Base-by-base conservation (phyloP, 1,139 yeast species). In the Zygosaccharomyces pseudobailii region DNA sequence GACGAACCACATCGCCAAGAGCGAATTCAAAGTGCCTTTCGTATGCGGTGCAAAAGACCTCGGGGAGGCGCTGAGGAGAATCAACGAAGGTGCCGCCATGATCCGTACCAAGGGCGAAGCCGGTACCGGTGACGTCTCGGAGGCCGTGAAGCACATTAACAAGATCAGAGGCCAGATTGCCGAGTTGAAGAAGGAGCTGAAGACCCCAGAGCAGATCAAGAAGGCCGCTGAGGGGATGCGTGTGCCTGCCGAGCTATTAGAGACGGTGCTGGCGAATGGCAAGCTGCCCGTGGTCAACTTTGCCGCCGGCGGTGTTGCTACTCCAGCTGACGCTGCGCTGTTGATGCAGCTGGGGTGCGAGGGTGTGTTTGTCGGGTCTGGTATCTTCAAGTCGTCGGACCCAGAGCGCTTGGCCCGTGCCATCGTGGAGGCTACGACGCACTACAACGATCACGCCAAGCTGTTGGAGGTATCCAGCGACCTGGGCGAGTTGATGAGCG, bases 261-360 rank as follows among this genome's bases (percentile, higher is more conserved):
- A 75, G 55, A 71, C 75, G 50, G 72, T 78, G 47, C 71, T 82
- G 44, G 75, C 74, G 42, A 68, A 71, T 9, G 88, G 88, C 36
- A 80, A 82, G 56, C 75, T 87, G 55, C 92, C 92, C 1, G 95
- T 87, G 41, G 95, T 87, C 47, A 86, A 85, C 71, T 87, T 87
- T 66, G 94, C 95, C 36, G 95, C 95, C 38, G 95, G 95, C 43
- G 95, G 95, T 54, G 84, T 87, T 46, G 95, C 95, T 8, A 84
- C 95, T 8, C 95, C 95, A 25, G 83, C 92, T 2, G 95, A 87
- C 67, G 95, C 95, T 37, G 95, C 95, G 8, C 71, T 87, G 55
- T 82, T 88, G 69, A 86, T 87, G 95, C 90, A 86, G 68, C 73
- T 86, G 59, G 95, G 95, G n/a, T 84, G 89, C 66, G 95, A 87